Conservation (phyloP, 1,284 basidiomycete species). For the Coriolopsis trogii region DNA sequence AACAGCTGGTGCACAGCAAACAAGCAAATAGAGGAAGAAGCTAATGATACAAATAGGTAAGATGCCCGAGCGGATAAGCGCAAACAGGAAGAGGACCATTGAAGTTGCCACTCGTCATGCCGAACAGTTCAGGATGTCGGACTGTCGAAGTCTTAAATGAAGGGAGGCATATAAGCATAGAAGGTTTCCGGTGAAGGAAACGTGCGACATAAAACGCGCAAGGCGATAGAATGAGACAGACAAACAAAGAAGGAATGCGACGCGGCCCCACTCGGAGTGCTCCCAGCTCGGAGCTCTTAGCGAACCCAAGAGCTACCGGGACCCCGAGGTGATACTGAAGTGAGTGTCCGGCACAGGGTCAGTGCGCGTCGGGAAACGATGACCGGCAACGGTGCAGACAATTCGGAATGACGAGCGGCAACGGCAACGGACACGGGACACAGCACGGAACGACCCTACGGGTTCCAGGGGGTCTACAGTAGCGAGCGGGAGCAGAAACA, state of each 20-base stretch:
- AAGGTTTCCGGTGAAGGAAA: not conserved
- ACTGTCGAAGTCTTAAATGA: not conserved
- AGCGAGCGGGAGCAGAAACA: constrained; percentile 12
- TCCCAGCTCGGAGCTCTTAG: no score
- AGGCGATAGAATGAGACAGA: not conserved
- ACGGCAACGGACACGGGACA: not conserved
- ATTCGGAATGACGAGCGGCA: constrained; percentile 5
- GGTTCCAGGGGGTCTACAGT: not conserved
- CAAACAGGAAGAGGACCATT: not conserved
- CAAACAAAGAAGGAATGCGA: not conserved
- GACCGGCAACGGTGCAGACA: not conserved
- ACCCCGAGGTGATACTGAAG: not conserved
- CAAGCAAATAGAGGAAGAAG: not conserved
- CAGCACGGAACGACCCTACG: not conserved
- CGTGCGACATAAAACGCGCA: not conserved
- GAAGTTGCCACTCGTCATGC: not conserved
- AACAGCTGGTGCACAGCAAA: constrained; percentile 12
- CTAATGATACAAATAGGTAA: constrained; percentile 26
- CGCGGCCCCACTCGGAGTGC: not conserved
- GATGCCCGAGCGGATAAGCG: no score
- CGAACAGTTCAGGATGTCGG: not conserved
- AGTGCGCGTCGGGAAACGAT: not conserved
- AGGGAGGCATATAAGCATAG: not conserved
- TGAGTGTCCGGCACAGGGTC: not conserved
- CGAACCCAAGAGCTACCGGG: not conserved